Conservation (phyloP, 768 basidiomycete genomes). For the Collybiopsis luxurians region DNA sequence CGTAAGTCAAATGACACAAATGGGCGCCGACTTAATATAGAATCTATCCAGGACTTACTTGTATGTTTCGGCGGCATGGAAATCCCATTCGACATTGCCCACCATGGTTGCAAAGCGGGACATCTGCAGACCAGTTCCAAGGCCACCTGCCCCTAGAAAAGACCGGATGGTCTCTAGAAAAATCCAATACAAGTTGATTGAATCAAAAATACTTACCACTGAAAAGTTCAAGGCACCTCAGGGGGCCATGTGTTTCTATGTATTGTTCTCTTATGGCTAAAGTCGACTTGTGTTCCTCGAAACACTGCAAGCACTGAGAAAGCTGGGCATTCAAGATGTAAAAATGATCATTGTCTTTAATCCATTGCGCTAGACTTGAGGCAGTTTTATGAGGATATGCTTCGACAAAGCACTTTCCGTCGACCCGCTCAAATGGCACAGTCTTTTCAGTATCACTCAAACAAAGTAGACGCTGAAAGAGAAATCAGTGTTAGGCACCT, state of each 20-base stretch:
- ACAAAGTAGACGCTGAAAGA: too few relatives aligned
- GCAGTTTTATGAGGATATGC: slow-evolving; percentile 21
- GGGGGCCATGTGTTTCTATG: slow-evolving; percentile 34
- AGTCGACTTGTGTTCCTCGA: slow-evolving; percentile 23
- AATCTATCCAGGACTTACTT: slow-evolving; percentile 35
- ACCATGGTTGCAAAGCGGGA: slow-evolving; percentile 60
- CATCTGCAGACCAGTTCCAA: slow-evolving; percentile 63
- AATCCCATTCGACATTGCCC: slow-evolving; percentile 67
- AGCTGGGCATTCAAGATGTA: slow-evolving; percentile 30
- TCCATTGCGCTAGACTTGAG: slow-evolving; percentile 40
- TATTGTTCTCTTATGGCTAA: slow-evolving; percentile 28
- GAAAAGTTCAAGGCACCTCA: slow-evolving; percentile 67
- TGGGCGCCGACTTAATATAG: not conserved
- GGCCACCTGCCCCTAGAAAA: slow-evolving; percentile 64
- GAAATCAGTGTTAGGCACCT: too few relatives aligned
- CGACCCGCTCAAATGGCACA: slow-evolving; percentile 35
- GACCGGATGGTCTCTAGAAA: not conserved
- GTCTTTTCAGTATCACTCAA: too few relatives aligned
- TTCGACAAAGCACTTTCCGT: slow-evolving; percentile 54
- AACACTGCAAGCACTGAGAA: not conserved
- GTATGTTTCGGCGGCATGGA: slow-evolving; percentile 63
- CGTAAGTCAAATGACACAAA: not conserved
- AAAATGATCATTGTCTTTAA: slow-evolving; percentile 54
- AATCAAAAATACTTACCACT: slow-evolving; percentile 41
- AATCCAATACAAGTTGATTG: too few relatives aligned